A percentile compares a stretch with the other conserved stretches of the same genome.
Evolutionary conservation across 179 eudicot genomes (phyloP).

Genomic region (Spinacia oleracea): DNA sequence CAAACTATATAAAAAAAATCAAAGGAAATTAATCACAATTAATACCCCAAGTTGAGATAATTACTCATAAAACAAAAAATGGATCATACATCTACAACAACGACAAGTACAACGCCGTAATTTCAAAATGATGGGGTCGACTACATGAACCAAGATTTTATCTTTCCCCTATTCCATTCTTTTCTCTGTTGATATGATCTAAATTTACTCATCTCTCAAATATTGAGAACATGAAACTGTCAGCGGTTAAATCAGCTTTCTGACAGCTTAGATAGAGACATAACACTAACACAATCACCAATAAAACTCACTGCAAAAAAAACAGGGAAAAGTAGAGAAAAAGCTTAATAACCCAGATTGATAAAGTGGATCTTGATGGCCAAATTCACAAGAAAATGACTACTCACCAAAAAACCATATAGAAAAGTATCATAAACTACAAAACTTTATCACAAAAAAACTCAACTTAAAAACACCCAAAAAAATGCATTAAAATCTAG

Average conservation of each 20-base stretch:
- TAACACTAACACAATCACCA: conserved; percentile 24
- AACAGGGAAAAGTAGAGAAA: neutral
- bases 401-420: conserved; percentile 26
- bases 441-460: conserved; percentile 19
- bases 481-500: neutral
- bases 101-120: neutral
- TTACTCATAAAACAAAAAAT: neutral
- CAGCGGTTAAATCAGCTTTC: conserved; percentile 16
- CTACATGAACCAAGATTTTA: too few species aligned
- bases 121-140: too few species aligned
- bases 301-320: conserved; percentile 15
- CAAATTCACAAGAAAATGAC: conserved; percentile 23
- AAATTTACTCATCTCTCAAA: conserved; percentile 20
- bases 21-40: conserved; percentile 13
- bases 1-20: conserved; percentile 31
- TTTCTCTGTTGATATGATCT: conserved; percentile 1
- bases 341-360: conserved; percentile 20
- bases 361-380: conserved; percentile 27
- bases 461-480: neutral
- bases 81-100: conserved; percentile 3
- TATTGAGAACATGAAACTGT: conserved; percentile 15
- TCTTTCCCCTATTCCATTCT: neutral
- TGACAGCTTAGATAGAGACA: conserved; percentile 32
- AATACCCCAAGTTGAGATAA: conserved; percentile 13
- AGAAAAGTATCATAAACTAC: conserved; percentile 8